Conservation (phyloP, 345 rosid genomes). For the Camelina hispida region DNA sequence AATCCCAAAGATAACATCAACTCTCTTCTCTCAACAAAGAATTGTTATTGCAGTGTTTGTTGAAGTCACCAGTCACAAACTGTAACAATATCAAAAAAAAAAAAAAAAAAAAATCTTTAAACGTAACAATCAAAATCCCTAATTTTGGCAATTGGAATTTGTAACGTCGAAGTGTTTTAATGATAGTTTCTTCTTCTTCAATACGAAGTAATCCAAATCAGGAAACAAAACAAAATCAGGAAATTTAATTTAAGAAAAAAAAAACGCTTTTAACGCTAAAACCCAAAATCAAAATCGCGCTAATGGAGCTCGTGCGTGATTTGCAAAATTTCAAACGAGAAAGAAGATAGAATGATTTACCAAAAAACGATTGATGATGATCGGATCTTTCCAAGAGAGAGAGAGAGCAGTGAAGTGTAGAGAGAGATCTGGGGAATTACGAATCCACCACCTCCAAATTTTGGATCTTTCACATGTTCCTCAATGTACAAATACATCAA, state of each 20-base stretch:
- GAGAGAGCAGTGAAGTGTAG: slow-evolving; percentile 13
- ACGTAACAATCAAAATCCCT: neutral
- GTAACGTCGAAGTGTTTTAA: neutral
- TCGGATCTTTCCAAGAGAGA: slow-evolving; percentile 21
- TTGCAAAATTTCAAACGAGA: neutral
- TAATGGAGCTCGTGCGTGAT: slow-evolving; percentile 26
- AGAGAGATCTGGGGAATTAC: neutral
- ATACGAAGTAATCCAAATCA: neutral
- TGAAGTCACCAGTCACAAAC: too few species aligned
- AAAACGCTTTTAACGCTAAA: neutral
- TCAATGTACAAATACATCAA: slow-evolving; percentile 5
- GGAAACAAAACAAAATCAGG: neutral
- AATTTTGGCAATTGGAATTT: neutral
- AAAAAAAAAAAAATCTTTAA: too few species aligned
- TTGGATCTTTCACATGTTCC: slow-evolving; percentile 35
- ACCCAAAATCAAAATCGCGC: neutral
- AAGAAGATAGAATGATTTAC: slow-evolving; percentile 16
- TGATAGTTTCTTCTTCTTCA: neutral
- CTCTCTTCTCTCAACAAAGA: slow-evolving; percentile 13
- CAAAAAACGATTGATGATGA: slow-evolving; percentile 25
- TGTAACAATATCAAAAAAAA: too few species aligned
- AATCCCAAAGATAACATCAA: slow-evolving; percentile 31
- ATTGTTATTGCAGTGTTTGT: too few species aligned
- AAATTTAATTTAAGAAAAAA: neutral
- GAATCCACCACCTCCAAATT: slow-evolving; percentile 20